Evolutionary conservation across 1,284 basidiomycete species (phyloP), one percentile per base, ranked within the genome.

Genomic region (Coriolopsis trogii): DNA sequence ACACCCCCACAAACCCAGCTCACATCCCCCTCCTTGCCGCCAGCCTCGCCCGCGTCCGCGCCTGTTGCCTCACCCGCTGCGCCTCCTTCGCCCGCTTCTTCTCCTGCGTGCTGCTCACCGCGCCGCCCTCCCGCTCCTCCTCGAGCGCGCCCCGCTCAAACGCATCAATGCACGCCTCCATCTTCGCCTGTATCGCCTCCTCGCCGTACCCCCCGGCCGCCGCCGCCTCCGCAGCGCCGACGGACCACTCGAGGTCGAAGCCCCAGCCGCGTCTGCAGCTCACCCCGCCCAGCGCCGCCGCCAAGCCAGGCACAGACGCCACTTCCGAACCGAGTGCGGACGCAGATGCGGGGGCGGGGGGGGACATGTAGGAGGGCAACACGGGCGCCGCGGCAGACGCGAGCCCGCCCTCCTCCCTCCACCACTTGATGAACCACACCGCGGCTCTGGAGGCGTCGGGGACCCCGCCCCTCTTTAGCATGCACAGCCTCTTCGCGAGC

Each of bases 361-460:
- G n/a, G n/a, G n/a, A n/a, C n/a, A n/a, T n/a, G n/a, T n/a, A n/a
- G n/a, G n/a, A n/a, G n/a, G n/a, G n/a, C n/a, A n/a, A n/a, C n/a
- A n/a, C 58, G 9, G 59, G 52, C 21, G 69, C 20, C 72, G 70
- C n/a, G 73, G 84, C 72, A 2, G 65, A 62, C 23, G 60, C 58
- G 16, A 56, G 55, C 33, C 82, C 79, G 44, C 87, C 86, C 59
- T 91, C 74, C 67, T 88, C 85, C 41, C 95, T 82, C 85, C 94
- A 97, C 79, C 90, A 90, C 38, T 81, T 76, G 33, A 96, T 79
- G 63, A 97, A 85, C 78, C 87, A 91, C n/a, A 76, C 74, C 2
- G 87, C 85, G 6, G 93, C 89, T 9, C 89, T 80, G 6, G 81
- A 71, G 12, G 79, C 65, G 67, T 98, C 89, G 34, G 78, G 75